Evolutionary conservation across 495 filamentous ascomycete species (phyloP), one percentile per base, ranked within the genome.

Genomic region (Hypoxylon cercidicola): DNA sequence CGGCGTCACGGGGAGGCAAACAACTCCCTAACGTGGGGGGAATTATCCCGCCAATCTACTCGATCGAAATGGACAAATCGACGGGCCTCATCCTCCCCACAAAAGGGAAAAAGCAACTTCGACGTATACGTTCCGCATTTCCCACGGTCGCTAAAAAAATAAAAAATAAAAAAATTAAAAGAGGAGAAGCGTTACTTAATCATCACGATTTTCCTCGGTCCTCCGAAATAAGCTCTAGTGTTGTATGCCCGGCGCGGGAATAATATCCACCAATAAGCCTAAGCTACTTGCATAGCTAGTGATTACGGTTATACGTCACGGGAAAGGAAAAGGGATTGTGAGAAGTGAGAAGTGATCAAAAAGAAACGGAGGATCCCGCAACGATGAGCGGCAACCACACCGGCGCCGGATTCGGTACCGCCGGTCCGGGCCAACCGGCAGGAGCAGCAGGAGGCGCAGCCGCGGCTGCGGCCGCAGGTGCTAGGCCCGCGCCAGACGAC

Each of bases 1-100:
- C 60, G 43, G 16, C 43, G 34, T 55, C 48, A 41, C 62, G 62
- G 55, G 55, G 60, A 59, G 55, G 49, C 25, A 49, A 18, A 40
- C 40, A 13, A 39, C 30, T 16, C 15, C 4, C 11, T 15, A 45
- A 48, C 45, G 45, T 48, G 45, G 45, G 45, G 45, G 45, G 30
- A 8, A 11, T 1, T 15, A 13, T 32, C 39, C 15, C 39, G n/a
- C 39, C 8, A 41, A 41, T 41, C 39, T 41, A 15, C 15, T 12
- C 13, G 2, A 12, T n/a, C 11, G 11, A 37, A 4, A 37, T 37
- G 2, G n/a, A n/a, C n/a, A n/a, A 37, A 37, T 37, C 11, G 34
- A 11, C 34, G 11, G 34, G 8, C 18, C 21, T 23, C 25, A 28
- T 28, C 7, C 7, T 28, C 25, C 25, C 25, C 25, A 28, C 25